Percentiles rank a stretch among this genome's conserved stretches.
These are phyloP conservation scores for Chalciporus chontae DNA, from an alignment of 768 basidiomycete species.

Conservation along the genomic window DNA sequence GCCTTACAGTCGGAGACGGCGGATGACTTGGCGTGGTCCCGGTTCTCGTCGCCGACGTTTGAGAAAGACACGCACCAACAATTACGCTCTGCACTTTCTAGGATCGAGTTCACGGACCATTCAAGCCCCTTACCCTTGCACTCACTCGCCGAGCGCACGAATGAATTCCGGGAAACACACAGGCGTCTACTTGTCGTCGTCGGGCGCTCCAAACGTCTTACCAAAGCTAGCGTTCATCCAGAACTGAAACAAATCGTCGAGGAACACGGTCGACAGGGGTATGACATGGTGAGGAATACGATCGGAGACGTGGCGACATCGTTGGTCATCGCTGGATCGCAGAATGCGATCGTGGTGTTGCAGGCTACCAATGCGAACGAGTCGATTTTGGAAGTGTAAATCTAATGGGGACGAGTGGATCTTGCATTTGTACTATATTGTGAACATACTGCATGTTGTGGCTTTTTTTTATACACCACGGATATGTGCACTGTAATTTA, in stretches of 20 bases:
- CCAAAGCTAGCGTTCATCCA: constrained; percentile 49
- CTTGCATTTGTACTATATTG: too few species aligned
- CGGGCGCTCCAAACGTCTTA: constrained; percentile 74
- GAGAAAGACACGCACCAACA: constrained; percentile 7
- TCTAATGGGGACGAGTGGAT: too few species aligned
- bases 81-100: constrained; percentile 43
- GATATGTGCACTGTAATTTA: too few species aligned
- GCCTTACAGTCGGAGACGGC: constrained; percentile 76
- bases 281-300: constrained; percentile 59
- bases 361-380: constrained; percentile 47
- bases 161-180: constrained; percentile 20
- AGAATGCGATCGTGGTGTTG: constrained; percentile 62
- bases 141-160: constrained; percentile 44
- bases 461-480: too few species aligned
- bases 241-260: constrained; percentile 55
- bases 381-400: constrained; percentile 2
- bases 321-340: constrained; percentile 60
- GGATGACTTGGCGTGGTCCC: constrained; percentile 75
- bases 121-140: constrained; percentile 55
- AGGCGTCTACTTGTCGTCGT: constrained; percentile 59
- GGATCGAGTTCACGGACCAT: constrained; percentile 58
- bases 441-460: too few species aligned
- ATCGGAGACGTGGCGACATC: constrained; percentile 82
- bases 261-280: constrained; percentile 19
- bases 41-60: constrained; percentile 40